phyloP scores from a whole-genome alignment of 306 rosid genomes.

The Fragaria iinumae region DNA sequence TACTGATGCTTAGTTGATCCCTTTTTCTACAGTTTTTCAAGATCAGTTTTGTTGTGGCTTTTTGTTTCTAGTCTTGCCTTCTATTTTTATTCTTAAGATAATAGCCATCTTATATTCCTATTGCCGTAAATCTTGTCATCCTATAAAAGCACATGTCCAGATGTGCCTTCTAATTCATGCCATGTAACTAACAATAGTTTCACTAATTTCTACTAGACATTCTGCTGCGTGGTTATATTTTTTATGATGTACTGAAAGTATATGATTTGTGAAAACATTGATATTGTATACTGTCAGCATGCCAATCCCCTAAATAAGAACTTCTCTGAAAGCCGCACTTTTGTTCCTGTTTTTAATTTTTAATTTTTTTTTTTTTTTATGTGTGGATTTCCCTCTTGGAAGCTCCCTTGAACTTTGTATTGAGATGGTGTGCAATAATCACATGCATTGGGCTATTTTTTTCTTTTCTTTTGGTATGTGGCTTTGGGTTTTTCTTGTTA shows the following conservation, averaged over 20 bases:
- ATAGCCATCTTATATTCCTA: not conserved
- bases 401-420: not conserved
- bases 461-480: too few species aligned
- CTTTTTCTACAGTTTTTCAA: not conserved
- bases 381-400: not conserved
- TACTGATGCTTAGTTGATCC: constrained; percentile 8
- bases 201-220: not conserved
- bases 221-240: not conserved
- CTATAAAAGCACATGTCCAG: not conserved
- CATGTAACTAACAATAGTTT: not conserved
- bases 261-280: not conserved
- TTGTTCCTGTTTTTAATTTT: not conserved
- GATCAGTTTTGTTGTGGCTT: constrained; percentile 1
- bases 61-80: not conserved
- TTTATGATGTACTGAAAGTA: not conserved
- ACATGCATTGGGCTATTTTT: not conserved
- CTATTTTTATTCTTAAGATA: not conserved
- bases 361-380: too few species aligned
- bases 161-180: not conserved
- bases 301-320: not conserved
- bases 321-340: not conserved
- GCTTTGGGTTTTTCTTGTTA: not conserved
- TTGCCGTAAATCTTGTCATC: not conserved
- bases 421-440: not conserved
- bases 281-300: not conserved